Conservation (phyloP, 352 stramenopile species). For the Phytopythium helicoides region DNA sequence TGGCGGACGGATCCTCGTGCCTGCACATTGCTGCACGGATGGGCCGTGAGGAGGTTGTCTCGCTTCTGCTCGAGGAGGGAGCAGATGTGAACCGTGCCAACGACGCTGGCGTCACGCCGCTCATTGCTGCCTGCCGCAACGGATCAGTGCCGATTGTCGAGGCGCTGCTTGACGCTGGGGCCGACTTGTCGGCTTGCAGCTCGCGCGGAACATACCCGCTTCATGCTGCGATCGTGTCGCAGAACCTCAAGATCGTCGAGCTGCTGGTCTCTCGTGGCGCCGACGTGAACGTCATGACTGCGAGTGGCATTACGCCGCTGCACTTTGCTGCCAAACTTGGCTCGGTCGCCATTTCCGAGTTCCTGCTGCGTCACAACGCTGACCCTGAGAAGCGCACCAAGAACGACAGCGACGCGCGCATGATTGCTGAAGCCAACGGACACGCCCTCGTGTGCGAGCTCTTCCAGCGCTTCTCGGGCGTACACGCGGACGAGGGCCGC, state of each 20-base stretch:
- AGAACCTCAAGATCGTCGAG: constrained; percentile 65
- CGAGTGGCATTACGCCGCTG: constrained; percentile 70
- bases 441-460: constrained; percentile 64
- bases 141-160: constrained; percentile 55
- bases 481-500: constrained; percentile 6
- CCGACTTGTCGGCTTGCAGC: constrained; percentile 39
- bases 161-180: constrained; percentile 46
- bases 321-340: constrained; percentile 75
- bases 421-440: constrained; percentile 70
- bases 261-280: constrained; percentile 59
- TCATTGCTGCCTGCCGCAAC: constrained; percentile 70
- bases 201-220: constrained; percentile 59
- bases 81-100: constrained; percentile 62
- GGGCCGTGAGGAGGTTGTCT: constrained; percentile 61
- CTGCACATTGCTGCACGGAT: constrained; percentile 73
- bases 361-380: constrained; percentile 60
- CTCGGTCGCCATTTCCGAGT: constrained; percentile 53
- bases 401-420: constrained; percentile 73
- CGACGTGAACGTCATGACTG: constrained; percentile 67
- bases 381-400: constrained; percentile 69
- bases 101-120: constrained; percentile 57
- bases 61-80: constrained; percentile 61
- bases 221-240: constrained; percentile 62
- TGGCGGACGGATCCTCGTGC: constrained; percentile 64
- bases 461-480: constrained; percentile 45